A percentile compares a stretch with the other conserved stretches of the same genome.
These are phyloP conservation scores for Didymella sp. DNA, from an alignment of 2,329 filamentous ascomycete genomes.

Conservation along the genomic window DNA sequence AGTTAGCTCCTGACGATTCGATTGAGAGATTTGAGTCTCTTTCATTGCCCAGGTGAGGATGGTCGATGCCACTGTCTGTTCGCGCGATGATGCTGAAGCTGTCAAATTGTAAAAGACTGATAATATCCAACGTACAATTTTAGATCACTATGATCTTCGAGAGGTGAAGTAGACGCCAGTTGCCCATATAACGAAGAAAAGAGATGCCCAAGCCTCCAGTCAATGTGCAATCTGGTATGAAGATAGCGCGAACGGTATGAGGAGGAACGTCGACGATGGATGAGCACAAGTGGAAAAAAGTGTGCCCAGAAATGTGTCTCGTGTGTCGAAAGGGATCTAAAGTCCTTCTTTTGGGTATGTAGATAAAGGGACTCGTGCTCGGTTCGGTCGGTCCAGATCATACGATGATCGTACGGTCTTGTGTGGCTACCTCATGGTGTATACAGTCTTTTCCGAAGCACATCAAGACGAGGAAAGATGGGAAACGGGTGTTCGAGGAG, in stretches of 20 bases:
- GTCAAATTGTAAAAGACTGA: neutral
- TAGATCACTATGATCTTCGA: neutral
- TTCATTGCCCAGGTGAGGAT: neutral
- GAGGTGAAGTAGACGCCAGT: neutral
- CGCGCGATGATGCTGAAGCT: neutral
- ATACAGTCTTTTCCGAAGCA: neutral
- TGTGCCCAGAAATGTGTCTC: neutral
- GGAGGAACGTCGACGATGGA: neutral
- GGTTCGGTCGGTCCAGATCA: neutral
- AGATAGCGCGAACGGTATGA: constrained; percentile 15
- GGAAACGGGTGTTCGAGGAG: neutral
- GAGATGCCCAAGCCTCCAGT: neutral
- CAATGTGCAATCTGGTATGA: neutral
- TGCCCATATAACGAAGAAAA: neutral
- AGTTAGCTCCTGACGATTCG: neutral
- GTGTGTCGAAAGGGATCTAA: neutral
- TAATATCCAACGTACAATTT: constrained; percentile 1
- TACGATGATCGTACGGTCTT: neutral
- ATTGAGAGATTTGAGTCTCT: neutral
- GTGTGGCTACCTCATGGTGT: neutral
- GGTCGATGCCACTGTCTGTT: neutral
- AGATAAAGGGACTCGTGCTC: neutral
- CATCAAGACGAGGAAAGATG: neutral
- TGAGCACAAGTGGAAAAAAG: neutral
- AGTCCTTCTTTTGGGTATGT: neutral